Conservation (phyloP, 129 eudicot genomes). For the Dittrichia graveolens region DNA sequence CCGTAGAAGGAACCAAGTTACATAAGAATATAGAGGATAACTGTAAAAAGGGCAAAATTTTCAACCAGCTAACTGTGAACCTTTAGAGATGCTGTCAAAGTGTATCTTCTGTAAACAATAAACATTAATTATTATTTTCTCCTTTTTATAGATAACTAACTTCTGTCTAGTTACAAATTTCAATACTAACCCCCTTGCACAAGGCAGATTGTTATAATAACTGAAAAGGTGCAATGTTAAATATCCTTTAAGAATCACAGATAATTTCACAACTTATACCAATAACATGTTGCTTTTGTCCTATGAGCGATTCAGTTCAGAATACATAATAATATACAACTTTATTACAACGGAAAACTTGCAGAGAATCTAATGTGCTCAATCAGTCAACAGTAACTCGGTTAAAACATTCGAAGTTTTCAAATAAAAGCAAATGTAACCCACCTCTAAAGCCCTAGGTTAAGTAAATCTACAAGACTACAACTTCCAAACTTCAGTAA, state of each 20-base stretch:
- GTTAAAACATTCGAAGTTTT: slow-evolving; percentile 7
- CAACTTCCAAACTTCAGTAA: not conserved
- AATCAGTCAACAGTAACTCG: slow-evolving; percentile 7
- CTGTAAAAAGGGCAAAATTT: not conserved
- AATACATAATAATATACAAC: not conserved
- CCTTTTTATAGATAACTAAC: not conserved
- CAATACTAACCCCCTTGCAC: not conserved
- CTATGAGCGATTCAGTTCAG: slow-evolving; percentile 7
- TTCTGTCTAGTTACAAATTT: slow-evolving; percentile 11
- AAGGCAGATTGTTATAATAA: not conserved
- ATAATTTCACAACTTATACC: not conserved
- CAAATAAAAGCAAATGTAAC: not conserved
- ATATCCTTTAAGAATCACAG: not conserved
- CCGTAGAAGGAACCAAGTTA: slow-evolving; percentile 1
- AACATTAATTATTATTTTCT: not conserved
- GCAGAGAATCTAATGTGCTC: not conserved
- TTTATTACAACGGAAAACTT: not conserved
- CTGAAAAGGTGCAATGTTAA: not conserved
- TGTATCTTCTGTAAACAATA: not conserved
- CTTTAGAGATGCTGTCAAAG: not conserved
- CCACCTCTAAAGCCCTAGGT: slow-evolving; percentile 31
- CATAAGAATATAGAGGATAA: slow-evolving; percentile 10
- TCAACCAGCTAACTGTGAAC: not conserved
- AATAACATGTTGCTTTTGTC: slow-evolving; percentile 12
- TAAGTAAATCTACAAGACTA: not conserved